These are phyloP conservation scores for Solanum lignicaule DNA, from an alignment of 257 asterid species.

Conservation along the genomic window DNA sequence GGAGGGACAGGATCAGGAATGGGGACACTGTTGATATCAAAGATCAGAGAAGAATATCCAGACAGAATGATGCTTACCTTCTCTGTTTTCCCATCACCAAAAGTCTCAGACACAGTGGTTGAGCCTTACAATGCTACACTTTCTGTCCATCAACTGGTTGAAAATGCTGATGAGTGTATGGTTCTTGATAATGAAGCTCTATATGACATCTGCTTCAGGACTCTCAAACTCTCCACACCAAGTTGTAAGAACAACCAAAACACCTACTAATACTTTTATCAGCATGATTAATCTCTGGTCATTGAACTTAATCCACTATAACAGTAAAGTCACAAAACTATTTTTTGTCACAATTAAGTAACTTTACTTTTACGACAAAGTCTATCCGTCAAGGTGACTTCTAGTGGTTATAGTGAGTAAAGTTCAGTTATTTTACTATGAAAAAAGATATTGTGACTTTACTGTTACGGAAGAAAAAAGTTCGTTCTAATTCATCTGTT, in stretches of 20 bases:
- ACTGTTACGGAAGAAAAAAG: neutral
- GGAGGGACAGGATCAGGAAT: slow-evolving; percentile 24
- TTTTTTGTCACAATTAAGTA: neutral
- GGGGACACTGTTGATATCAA: slow-evolving; percentile 16
- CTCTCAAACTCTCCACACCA: slow-evolving; percentile 16
- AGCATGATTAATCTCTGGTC: neutral
- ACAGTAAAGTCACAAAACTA: neutral
- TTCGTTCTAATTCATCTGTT: neutral
- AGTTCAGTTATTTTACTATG: neutral
- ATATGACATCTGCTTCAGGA: slow-evolving; percentile 21
- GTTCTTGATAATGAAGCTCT: slow-evolving; percentile 23
- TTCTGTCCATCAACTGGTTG: slow-evolving; percentile 19
- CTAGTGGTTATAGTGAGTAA: neutral
- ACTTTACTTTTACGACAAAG: neutral
- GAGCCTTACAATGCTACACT: slow-evolving; percentile 26
- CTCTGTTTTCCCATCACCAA: slow-evolving; percentile 24
- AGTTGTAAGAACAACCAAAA: slow-evolving; percentile 7
- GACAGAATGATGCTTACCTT: slow-evolving; percentile 23
- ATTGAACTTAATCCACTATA: neutral
- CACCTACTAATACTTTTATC: neutral
- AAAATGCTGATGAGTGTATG: slow-evolving; percentile 24
- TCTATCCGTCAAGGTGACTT: neutral
- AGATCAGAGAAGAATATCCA: slow-evolving; percentile 22
- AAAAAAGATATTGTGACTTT: neutral
- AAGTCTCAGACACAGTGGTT: slow-evolving; percentile 18